phyloP scores from a whole-genome alignment of 2,329 filamentous ascomycete species.

The Thyridium curvatum region DNA sequence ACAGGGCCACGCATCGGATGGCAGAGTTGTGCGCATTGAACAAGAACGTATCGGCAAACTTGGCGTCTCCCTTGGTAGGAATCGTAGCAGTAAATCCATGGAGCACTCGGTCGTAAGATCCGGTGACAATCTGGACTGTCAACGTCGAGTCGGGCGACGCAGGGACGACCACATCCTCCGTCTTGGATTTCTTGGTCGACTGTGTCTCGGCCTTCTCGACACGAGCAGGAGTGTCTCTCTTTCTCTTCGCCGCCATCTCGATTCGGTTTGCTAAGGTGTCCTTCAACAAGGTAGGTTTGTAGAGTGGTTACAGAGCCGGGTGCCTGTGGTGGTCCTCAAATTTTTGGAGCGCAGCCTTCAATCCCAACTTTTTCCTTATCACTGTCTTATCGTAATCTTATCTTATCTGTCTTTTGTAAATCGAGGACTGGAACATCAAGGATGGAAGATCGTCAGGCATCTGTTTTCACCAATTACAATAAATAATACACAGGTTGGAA shows the following conservation, averaged over 20 bases:
- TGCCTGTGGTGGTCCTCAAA: too few species aligned
- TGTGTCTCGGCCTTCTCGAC: too few species aligned
- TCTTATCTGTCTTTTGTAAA: conserved; percentile 5
- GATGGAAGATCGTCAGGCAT: too few species aligned
- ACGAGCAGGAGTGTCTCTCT: conserved; percentile 5
- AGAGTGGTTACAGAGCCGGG: too few species aligned
- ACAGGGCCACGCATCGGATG: conserved; percentile 83
- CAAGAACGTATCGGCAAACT: conserved; percentile 88
- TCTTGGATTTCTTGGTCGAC: conserved; percentile 10
- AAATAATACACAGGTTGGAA: too few species aligned
- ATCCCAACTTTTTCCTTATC: conserved; percentile 2
- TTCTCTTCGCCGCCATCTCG: conserved; percentile 5
- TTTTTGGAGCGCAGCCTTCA: background rate
- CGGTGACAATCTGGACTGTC: conserved; percentile 83
- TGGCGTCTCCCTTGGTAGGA: conserved; percentile 31
- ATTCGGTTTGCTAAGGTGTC: conserved; percentile 9
- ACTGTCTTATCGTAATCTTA: conserved; percentile 4
- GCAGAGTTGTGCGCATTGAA: conserved; percentile 91
- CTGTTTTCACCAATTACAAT: too few species aligned
- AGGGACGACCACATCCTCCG: background rate
- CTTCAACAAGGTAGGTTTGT: conserved; percentile 7
- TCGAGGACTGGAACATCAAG: too few species aligned
- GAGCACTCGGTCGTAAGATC: conserved; percentile 88
- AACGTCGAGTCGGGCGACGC: conserved; percentile 21
- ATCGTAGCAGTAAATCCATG: conserved; percentile 84